phyloP scores from a whole-genome alignment of 2,329 filamentous ascomycete species.

The Penicillium palitans region DNA sequence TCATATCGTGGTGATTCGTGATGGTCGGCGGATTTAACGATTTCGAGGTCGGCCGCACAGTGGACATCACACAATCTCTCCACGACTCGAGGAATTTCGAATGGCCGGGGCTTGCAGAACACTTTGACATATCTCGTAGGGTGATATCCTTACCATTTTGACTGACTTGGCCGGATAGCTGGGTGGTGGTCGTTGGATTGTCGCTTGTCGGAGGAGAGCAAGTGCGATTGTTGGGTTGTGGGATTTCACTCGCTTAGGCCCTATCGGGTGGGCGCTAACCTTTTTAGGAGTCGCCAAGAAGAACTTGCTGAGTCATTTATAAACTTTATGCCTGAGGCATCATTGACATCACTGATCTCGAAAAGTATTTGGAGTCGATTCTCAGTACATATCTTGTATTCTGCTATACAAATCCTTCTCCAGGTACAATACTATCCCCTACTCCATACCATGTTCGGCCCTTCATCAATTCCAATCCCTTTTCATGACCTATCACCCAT shows the following conservation, averaged over 20 bases:
- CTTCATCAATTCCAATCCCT: conserved; percentile 71
- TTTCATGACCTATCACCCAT: conserved; percentile 86
- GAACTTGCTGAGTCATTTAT: conserved; percentile 20
- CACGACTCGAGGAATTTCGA: conserved; percentile 23
- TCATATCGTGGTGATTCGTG: conserved; percentile 5
- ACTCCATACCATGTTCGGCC: conserved; percentile 86
- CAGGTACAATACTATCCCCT: conserved; percentile 65
- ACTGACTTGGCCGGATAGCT: conserved; percentile 49
- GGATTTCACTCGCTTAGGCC: conserved; percentile 50
- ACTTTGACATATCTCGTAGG: conserved; percentile 21
- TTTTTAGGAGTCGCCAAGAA: conserved; percentile 27
- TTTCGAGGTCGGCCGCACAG: conserved; percentile 24
- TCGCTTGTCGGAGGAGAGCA: conserved; percentile 42
- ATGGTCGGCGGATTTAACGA: conserved; percentile 17
- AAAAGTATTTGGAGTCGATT: not conserved
- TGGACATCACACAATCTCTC: conserved; percentile 16
- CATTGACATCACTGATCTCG: not conserved
- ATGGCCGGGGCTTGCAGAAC: conserved; percentile 26
- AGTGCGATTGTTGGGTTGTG: conserved; percentile 43
- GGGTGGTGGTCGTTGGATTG: conserved; percentile 44
- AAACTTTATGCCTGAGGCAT: conserved; percentile 4
- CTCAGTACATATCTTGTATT: not conserved
- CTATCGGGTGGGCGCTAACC: conserved; percentile 37
- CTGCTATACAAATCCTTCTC: conserved; percentile 48
- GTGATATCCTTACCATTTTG: conserved; percentile 47